Evolutionary conservation across 352 stramenopile species (phyloP), one percentile per base, ranked within the genome.

Genomic region (Pythium aphanidermatum): DNA sequence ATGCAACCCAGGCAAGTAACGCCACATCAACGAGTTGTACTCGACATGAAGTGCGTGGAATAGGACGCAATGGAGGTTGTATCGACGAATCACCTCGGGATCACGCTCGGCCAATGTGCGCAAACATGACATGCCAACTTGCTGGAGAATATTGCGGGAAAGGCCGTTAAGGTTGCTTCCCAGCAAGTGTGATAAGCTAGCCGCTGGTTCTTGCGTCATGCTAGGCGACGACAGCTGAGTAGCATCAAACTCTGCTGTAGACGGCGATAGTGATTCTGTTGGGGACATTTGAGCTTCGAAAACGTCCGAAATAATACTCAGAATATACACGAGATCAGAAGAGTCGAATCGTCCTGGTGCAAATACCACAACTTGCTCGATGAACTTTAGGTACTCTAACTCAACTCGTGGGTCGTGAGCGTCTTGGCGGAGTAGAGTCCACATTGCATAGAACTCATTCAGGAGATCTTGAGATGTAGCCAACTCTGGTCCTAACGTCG

Each of bases 331-430:
- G 30, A 91, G 60, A 51, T 91, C 70, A 23, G 37, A 53, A 20
- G 42, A 49, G 28, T 73, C 71, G 34, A 92, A 86, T 14, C 71
- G 63, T 9, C 60, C 60, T 0, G 83, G 83, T 19, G 75, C 75
- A 41, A 92, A 89, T 27, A 92, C 74, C 1, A 90, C 74, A 4
- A 94, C 59, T 68, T 94, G 83, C 53, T 92, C 75, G 26, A 92
- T 49, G 23, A 91, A 92, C 36, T 74, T 78, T 27, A 90, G 69
- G 36, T 80, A 90, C 46, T 90, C 78, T 16, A 87, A 60, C 39
- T 92, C 78, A 4, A 92, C 56, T 12, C 76, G 70, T n/a, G 73
- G 48, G 20, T 92, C 75, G 17, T 52, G 52, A 9, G 70, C 68
- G 46, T 83, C 64, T 26, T 83, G 64, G 14, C 83, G 79, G 19